These are phyloP conservation scores for Chlorella sp. DNA, from an alignment of 139 green algal species.

Conservation along the genomic window DNA sequence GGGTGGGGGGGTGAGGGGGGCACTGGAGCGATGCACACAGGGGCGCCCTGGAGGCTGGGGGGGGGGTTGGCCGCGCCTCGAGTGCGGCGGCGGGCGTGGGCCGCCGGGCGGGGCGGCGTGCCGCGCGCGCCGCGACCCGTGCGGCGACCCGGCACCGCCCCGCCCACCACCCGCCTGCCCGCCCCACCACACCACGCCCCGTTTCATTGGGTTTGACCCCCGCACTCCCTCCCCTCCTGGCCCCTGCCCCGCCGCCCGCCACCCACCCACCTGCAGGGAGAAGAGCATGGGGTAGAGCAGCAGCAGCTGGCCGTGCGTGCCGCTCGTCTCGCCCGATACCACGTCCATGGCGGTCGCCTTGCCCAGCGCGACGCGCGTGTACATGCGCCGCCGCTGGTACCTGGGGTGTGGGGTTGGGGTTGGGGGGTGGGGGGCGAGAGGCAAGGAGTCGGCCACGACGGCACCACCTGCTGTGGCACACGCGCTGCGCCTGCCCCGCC, in stretches of 20 bases:
- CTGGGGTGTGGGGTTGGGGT: conserved; percentile 8
- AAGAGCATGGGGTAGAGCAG: conserved; percentile 92
- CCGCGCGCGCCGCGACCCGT: no score
- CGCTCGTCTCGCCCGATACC: conserved; percentile 78
- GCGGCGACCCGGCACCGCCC: no score
- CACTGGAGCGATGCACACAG: not conserved
- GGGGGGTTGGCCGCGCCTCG: no score
- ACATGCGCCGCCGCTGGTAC: conserved; percentile 92
- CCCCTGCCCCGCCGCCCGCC: no score
- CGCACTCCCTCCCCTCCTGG: no score
- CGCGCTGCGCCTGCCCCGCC: not conserved
- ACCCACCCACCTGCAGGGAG: conserved; percentile 61
- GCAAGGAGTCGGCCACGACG: not conserved
- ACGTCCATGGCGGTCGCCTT: conserved; percentile 91
- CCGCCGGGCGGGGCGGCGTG: no score
- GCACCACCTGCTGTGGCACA: not conserved
- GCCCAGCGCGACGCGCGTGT: conserved; percentile 93
- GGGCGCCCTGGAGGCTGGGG: no score
- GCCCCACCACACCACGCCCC: no score
- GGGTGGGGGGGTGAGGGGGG: not conserved
- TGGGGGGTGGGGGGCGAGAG: not conserved
- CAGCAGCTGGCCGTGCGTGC: conserved; percentile 74
- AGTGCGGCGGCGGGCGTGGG: no score
- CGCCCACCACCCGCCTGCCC: no score
- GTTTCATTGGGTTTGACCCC: no score